Evolutionary conservation across 805 yeast species (phyloP).

Genomic region (Teunomyces gatunensis): DNA sequence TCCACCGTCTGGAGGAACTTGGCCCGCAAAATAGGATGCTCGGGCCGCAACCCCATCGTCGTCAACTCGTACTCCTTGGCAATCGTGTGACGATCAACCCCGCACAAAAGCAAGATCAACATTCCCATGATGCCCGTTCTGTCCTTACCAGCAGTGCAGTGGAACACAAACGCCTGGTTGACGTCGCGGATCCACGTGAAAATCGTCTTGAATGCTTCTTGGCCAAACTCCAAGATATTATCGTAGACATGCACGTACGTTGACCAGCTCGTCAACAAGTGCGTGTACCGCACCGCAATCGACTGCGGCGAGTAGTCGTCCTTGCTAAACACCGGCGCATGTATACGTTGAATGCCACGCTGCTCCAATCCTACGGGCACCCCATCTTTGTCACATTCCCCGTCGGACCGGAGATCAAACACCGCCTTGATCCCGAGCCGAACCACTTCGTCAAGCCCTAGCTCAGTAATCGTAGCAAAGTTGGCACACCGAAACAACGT

Average conservation of each 20-base stretch:
- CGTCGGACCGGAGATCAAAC: constrained; percentile 65
- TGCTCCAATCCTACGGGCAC: constrained; percentile 32
- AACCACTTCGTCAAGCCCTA: constrained; percentile 44
- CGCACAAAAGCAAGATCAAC: constrained; percentile 59
- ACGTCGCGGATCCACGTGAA: constrained; percentile 56
- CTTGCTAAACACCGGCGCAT: constrained; percentile 55
- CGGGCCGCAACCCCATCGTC: constrained; percentile 57
- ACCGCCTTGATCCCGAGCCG: constrained; percentile 48
- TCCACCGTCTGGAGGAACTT: constrained; percentile 32
- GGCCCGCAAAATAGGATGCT: constrained; percentile 36
- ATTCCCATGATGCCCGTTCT: constrained; percentile 76
- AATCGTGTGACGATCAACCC: constrained; percentile 63
- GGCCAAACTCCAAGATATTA: constrained; percentile 53
- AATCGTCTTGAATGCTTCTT: constrained; percentile 45
- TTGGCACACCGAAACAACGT: constrained; percentile 63
- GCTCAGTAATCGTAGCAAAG: constrained; percentile 48
- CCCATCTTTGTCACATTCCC: constrained; percentile 52
- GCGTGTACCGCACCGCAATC: constrained; percentile 52
- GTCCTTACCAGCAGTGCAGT: constrained; percentile 87
- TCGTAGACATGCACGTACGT: constrained; percentile 65
- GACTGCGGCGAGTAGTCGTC: constrained; percentile 64
- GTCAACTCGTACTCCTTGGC: constrained; percentile 80
- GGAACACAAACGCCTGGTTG: constrained; percentile 53
- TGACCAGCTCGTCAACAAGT: constrained; percentile 55
- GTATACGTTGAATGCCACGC: constrained; percentile 47